Base-by-base conservation (phyloP, 768 basidiomycete genomes). In the Pisolithus orientalis region DNA sequence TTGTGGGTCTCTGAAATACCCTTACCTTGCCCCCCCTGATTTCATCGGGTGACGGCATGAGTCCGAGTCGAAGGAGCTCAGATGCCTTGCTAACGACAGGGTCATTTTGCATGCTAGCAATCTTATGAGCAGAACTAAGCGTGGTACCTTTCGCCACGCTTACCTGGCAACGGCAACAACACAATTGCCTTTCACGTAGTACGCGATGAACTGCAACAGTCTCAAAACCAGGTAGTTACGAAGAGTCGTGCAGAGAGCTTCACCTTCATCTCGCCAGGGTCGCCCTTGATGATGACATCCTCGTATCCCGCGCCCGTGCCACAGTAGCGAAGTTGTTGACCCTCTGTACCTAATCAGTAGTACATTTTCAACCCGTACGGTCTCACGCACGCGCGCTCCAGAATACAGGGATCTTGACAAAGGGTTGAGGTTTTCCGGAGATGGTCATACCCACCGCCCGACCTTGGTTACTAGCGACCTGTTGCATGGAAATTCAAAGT, bases 381-480 rank as follows among this genome's bases (percentile, higher is more conserved):
- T 29, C 39, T 9, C 43, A 79, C 86, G 51, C 62, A 88, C 87
- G 87, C 21, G 90, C 87, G 63, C 88, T 90, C 93, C 93, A 94
- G 72, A 94, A 94, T 37, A 92, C 70, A 0, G 91, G 90, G 10
- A 89, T 72, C 70, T 92, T 93, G 44, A 75, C 75, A 67, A 86
- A 92, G 11, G 84, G 80, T 55, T 82, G 79, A 31, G 72, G 73
- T 52, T 69, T 75, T 45, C 75, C 84, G 49, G 85, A 76, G 57
- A 95, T 90, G 8, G 78, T 84, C 64, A 82, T 80, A 0, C 87
- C 93, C n/a, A 87, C 85, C 14, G 85, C 82, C 47, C 91, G 80
- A 2, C 91, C 93, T 53, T 87, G 86, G 66, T 94, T 94, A 44
- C 83, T 83, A 14, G 92, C 91, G 52, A 93, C 85, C 83, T 86